Evolutionary conservation across 257 asterid genomes (phyloP), one percentile per base, ranked within the genome.

Genomic region (Ocimum tenuiflorum): DNA sequence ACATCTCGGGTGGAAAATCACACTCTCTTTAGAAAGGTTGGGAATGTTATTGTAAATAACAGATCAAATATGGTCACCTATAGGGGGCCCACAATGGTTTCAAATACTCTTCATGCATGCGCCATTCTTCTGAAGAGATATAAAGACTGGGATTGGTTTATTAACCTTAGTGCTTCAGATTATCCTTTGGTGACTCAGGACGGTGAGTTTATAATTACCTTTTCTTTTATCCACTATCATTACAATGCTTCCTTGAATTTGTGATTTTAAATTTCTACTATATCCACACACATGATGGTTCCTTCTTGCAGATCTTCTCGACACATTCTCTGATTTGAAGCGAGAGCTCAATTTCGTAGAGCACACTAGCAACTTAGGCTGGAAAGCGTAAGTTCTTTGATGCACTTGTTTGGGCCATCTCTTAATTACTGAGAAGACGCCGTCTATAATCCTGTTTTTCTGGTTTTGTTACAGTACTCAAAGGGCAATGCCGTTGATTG

Each of bases 151-250:
- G 97, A 90, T 76, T 92, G 99, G 97, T 92, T 92, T 78, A 92
- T 92, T 48, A 92, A 92, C 73, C 88, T 92, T 45, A 92, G 99
- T 54, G 97, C 99, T 69, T 92, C 99, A n/a, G 99, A 92, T 80
- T 92, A 92, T 77, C 99, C 99, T 9, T 77, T 92, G 82, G 95
- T 92, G 73, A 92, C 97, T 70, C 99, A 92, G 75, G 99, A 92
- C 71, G 99, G 99, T 88, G 67, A 77, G 79, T 79, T 36, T 66
- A 46, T 63, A n/a, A n/a, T 49, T 13, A n/a, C n/a, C n/a, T n/a
- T 52, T 9, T 42, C 38, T 64, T 42, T 9, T 46, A 8, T 45
- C 45, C 46, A 13, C 47, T 46, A 6, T 18, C 17, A 41, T 31
- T 23, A 63, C 31, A 31, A 13, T 36, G 22, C 7, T 24, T 60